Conservation (phyloP, 176 grass and related monocot genomes). For the Alloteropsis semialata region DNA sequence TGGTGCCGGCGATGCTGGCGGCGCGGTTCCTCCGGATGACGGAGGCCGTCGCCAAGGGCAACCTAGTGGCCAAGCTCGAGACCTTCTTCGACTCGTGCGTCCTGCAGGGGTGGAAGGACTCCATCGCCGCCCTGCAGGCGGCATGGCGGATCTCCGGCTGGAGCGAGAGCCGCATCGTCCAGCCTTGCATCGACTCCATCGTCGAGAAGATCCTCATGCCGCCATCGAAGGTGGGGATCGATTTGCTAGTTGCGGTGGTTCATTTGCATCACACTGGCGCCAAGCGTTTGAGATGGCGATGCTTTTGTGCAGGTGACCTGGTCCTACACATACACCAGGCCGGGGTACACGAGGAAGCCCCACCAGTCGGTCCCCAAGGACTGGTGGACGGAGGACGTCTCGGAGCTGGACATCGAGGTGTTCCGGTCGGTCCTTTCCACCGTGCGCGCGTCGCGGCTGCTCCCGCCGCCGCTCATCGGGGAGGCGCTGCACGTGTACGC, state of each 20-base stretch:
- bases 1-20: slow-evolving; percentile 53
- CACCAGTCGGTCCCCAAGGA: slow-evolving; percentile 74
- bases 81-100: slow-evolving; percentile 75
- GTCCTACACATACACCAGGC: slow-evolving; percentile 89
- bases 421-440: slow-evolving; percentile 79
- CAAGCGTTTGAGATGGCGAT: no score
- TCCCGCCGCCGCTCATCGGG: slow-evolving; percentile 75
- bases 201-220: slow-evolving; percentile 82
- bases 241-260: no score
- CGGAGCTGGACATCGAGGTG: slow-evolving; percentile 87
- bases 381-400: slow-evolving; percentile 98
- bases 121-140: slow-evolving; percentile 49
- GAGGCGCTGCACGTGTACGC: slow-evolving; percentile 95
- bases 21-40: slow-evolving; percentile 88
- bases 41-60: slow-evolving; percentile 69
- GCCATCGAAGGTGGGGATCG: slow-evolving; percentile 28
- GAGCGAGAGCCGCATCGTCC: slow-evolving; percentile 73
- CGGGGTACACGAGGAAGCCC: slow-evolving; percentile 52
- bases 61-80: slow-evolving; percentile 80
- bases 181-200: slow-evolving; percentile 80
- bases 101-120: slow-evolving; percentile 84
- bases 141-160: slow-evolving; percentile 74
- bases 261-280: no score
- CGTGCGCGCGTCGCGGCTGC: slow-evolving; percentile 53
- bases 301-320: slow-evolving; percentile 35